Evolutionary conservation across 2,329 filamentous ascomycete species (phyloP).

Genomic region (Knufia petricola): DNA sequence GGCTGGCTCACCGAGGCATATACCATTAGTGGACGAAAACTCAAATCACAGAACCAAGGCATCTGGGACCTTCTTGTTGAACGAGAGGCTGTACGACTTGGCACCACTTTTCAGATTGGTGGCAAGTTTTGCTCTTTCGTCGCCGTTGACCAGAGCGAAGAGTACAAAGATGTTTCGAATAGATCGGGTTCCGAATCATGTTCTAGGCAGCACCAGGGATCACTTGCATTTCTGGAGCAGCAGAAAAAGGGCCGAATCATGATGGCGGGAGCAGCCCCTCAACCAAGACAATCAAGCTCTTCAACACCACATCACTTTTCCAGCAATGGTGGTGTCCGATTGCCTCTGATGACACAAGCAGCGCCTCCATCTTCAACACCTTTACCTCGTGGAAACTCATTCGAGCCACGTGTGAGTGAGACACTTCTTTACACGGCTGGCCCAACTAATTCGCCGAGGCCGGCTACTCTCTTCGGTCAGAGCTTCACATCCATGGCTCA

Average conservation of each 20-base stretch:
- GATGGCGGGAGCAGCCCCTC: background rate
- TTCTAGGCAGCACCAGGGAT: background rate
- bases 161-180: background rate
- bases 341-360: background rate
- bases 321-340: no score
- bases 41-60: constrained; percentile 41
- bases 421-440: no score
- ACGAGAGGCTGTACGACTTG: constrained; percentile 56
- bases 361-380: background rate
- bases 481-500: no score
- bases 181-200: background rate
- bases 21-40: constrained; percentile 29
- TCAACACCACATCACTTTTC: no score
- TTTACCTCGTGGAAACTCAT: background rate
- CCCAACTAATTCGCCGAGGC: no score
- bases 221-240: background rate
- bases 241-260: background rate
- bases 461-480: no score
- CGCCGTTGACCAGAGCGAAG: constrained; percentile 43
- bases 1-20: constrained; percentile 54
- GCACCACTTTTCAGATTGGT: constrained; percentile 56
- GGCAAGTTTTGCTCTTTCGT: constrained; percentile 67
- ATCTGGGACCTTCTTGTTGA: constrained; percentile 53
- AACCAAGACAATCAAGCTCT: no score
- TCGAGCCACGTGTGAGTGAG: no score